A percentile compares a stretch with the other conserved stretches of the same genome.
phyloP scores from a whole-genome alignment of 257 asterid species.

The Perilla frutescens region DNA sequence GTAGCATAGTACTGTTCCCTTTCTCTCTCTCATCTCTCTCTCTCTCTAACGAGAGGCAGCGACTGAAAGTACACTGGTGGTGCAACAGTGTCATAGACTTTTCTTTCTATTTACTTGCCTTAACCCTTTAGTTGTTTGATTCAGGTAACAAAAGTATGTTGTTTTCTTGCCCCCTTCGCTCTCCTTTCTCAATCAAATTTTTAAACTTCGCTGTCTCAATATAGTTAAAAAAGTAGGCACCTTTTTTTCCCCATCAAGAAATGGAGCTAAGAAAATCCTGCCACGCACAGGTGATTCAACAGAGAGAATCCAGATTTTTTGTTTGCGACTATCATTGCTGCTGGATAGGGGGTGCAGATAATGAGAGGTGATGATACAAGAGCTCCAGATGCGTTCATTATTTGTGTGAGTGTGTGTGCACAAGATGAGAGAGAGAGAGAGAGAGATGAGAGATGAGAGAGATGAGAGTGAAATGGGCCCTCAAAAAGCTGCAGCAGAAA shows the following conservation, averaged over 20 bases:
- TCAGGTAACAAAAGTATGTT: slow-evolving; percentile 69
- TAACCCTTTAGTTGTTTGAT: slow-evolving; percentile 59
- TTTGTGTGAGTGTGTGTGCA: slow-evolving; percentile 12
- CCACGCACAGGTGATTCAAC: slow-evolving; percentile 55
- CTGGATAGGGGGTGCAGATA: slow-evolving; percentile 37
- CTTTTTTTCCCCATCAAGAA: slow-evolving; percentile 36
- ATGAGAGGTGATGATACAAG: slow-evolving; percentile 27
- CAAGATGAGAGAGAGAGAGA: too few species aligned
- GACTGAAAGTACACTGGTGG: slow-evolving; percentile 59
- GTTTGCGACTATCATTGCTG: slow-evolving; percentile 44
- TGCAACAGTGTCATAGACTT: slow-evolving; percentile 52
- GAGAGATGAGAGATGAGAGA: too few species aligned
- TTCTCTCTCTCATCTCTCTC: too few species aligned
- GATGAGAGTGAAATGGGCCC: slow-evolving; percentile 68
- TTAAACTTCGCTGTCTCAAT: slow-evolving; percentile 27
- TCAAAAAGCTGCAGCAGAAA: slow-evolving; percentile 79
- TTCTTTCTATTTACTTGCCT: slow-evolving; percentile 53
- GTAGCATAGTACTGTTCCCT: too few species aligned
- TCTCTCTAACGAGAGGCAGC: too few species aligned
- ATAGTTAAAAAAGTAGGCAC: slow-evolving; percentile 30
- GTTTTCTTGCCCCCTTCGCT: slow-evolving; percentile 51
- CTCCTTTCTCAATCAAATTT: slow-evolving; percentile 55
- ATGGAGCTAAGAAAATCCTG: slow-evolving; percentile 42
- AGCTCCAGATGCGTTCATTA: neutral
- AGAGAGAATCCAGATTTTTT: slow-evolving; percentile 52